Evolutionary conservation across 2,329 filamentous ascomycete genomes (phyloP).

Genomic region (Venturia aucupariae): DNA sequence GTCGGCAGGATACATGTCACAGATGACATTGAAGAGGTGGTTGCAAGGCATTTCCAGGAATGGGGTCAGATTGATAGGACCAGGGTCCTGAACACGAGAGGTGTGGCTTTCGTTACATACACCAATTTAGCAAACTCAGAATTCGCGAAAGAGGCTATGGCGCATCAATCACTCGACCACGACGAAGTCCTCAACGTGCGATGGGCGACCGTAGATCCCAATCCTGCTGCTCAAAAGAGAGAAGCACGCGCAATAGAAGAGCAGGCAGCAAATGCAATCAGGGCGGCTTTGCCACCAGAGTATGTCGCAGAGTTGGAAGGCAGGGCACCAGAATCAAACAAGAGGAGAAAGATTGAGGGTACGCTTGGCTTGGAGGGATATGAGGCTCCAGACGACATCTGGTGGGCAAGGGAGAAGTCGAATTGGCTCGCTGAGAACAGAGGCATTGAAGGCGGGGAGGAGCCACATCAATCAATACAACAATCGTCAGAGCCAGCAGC

Average conservation of each 20-base stretch:
- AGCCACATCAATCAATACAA: constrained; percentile 40
- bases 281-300: constrained; percentile 75
- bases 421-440: constrained; percentile 57
- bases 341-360: constrained; percentile 81
- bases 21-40: constrained; percentile 94
- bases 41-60: constrained; percentile 89
- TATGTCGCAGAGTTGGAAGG: constrained; percentile 94
- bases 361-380: constrained; percentile 84
- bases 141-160: constrained; percentile 72
- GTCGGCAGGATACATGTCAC: constrained; percentile 89
- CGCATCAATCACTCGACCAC: constrained; percentile 84
- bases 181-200: constrained; percentile 89
- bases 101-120: constrained; percentile 94
- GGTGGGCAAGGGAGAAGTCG: constrained; percentile 72
- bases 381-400: constrained; percentile 87
- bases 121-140: constrained; percentile 57
- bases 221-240: constrained; percentile 86
- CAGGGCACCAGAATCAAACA: constrained; percentile 74
- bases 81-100: constrained; percentile 77
- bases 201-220: constrained; percentile 95
- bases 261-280: constrained; percentile 88
- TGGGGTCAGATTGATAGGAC: constrained; percentile 89
- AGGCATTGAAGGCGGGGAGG: constrained; percentile 19
- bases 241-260: constrained; percentile 86
- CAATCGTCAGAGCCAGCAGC: constrained; percentile 38